Conservation (phyloP, 148 eudicot genomes). For the Oxyria digyna region DNA sequence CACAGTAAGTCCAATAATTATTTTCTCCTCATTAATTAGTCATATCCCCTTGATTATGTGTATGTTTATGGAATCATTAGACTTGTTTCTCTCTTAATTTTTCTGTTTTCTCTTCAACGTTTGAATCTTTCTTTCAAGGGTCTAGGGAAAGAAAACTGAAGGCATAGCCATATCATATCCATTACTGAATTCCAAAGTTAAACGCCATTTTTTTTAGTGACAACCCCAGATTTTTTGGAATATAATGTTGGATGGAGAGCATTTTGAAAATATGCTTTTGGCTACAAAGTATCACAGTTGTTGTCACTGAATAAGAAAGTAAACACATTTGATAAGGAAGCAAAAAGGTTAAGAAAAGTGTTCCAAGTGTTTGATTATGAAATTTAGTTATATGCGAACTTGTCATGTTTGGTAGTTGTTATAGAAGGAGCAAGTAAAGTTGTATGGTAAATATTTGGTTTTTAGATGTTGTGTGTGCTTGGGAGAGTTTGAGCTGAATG, state of each 20-base stretch:
- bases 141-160: neutral
- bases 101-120: too few species aligned
- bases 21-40: neutral
- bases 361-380: neutral
- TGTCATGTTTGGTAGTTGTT: neutral
- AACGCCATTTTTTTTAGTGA: neutral
- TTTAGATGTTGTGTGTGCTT: constrained; percentile 86
- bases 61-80: neutral
- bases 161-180: neutral
- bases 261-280: too few species aligned
- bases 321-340: neutral
- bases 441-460: neutral
- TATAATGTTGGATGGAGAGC: constrained; percentile 1
- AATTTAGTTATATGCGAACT: too few species aligned
- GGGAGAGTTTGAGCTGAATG: constrained; percentile 75
- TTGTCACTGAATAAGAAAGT: neutral
- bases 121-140: neutral
- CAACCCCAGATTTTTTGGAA: neutral
- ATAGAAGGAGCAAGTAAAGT: neutral
- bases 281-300: neutral
- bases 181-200: neutral
- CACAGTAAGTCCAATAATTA: constrained; percentile 31
- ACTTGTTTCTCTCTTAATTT: neutral
- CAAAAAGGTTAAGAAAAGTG: neutral
- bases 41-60: neutral